phyloP scores from a whole-genome alignment of 2,329 filamentous ascomycete genomes.

The Thielaviopsis euricoi region DNA sequence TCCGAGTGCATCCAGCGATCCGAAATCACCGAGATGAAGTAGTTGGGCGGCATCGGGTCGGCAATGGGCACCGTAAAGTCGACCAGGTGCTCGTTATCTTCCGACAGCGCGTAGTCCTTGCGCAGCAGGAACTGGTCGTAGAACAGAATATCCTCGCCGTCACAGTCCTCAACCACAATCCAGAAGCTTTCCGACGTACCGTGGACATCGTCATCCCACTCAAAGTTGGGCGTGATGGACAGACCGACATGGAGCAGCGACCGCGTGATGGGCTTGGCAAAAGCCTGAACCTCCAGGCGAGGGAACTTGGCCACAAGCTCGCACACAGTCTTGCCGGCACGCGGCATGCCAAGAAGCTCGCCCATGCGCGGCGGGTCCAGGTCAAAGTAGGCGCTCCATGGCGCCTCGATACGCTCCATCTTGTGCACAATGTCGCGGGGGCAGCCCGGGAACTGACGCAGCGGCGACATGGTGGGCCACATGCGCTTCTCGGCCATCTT shows the following conservation, averaged over 20 bases:
- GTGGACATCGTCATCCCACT: slow-evolving; percentile 85
- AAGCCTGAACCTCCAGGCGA: slow-evolving; percentile 77
- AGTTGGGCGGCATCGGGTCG: slow-evolving; percentile 96
- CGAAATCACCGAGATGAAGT: slow-evolving; percentile 89
- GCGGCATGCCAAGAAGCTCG: slow-evolving; percentile 79
- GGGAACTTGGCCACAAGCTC: slow-evolving; percentile 83
- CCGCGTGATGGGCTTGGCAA: slow-evolving; percentile 85
- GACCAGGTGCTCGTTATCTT: slow-evolving; percentile 83
- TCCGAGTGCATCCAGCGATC: slow-evolving; percentile 98
- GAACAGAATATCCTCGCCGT: slow-evolving; percentile 89
- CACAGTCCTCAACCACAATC: slow-evolving; percentile 94
- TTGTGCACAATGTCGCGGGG: slow-evolving; percentile 78
- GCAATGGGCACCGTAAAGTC: slow-evolving; percentile 95
- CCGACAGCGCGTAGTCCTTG: slow-evolving; percentile 69
- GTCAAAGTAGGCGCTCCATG: slow-evolving; percentile 89
- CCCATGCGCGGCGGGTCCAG: slow-evolving; percentile 93
- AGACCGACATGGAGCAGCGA: slow-evolving; percentile 85
- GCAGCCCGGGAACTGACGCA: slow-evolving; percentile 76
- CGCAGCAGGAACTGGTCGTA: slow-evolving; percentile 88
- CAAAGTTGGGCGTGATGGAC: slow-evolving; percentile 83
- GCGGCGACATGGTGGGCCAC: slow-evolving; percentile 97
- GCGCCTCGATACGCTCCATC: slow-evolving; percentile 84
- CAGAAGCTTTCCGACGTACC: slow-evolving; percentile 85
- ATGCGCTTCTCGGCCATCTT: slow-evolving; percentile 99
- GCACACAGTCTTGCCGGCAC: slow-evolving; percentile 73